Base-by-base conservation (phyloP, 768 basidiomycete genomes). In the Hericium erinaceus region DNA sequence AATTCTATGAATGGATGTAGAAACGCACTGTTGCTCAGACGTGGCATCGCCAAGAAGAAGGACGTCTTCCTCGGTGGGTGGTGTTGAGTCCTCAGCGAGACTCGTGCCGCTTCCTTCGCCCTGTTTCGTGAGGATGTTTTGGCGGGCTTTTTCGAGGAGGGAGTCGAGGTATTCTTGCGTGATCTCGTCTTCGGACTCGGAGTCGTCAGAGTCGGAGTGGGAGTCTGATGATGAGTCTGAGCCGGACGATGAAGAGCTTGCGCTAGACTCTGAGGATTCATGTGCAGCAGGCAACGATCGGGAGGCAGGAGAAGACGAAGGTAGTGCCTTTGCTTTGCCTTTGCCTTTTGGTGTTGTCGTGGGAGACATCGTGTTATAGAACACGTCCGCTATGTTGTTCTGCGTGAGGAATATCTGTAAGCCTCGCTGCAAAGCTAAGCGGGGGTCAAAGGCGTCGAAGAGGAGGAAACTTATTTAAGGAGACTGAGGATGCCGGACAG, bases 91-190 rank as follows among this genome's bases (percentile, higher is more conserved):
- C 38, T 39, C 28, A 28, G 49, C 28, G 11, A 20, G 24, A 33
- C 7, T 33, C 33, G 33, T 8, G 33, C 33, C 7, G 15, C 26
- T 2, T 33, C 41, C 59, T 13, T 60, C 65, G 65, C 24, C 63
- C 63, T 39, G 63, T 58, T 60, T 64, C 39, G 18, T 26, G 24
- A 51, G 18, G 49, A 51, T 79, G 66, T 78, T 81, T 64, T 75
- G 68, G 62, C 77, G 75, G 16, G 87, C 88, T 56, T 78, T 80
- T 60, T 83, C 77, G 12, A 92, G 70, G 0, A 89, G 70, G 7
- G 79, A 83, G 37, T 83, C 75, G 5, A 89, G 75, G 58, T 82
- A 83, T 63, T 83, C 81, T 40, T 75, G 72, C 0, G 82, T 82
- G 28, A 84, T 71, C 48, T 80, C 76, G 4, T 73, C 72, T 57